phyloP scores from a whole-genome alignment of 1,139 yeast genomes.

The Barnettozyma hawaiiensis region DNA sequence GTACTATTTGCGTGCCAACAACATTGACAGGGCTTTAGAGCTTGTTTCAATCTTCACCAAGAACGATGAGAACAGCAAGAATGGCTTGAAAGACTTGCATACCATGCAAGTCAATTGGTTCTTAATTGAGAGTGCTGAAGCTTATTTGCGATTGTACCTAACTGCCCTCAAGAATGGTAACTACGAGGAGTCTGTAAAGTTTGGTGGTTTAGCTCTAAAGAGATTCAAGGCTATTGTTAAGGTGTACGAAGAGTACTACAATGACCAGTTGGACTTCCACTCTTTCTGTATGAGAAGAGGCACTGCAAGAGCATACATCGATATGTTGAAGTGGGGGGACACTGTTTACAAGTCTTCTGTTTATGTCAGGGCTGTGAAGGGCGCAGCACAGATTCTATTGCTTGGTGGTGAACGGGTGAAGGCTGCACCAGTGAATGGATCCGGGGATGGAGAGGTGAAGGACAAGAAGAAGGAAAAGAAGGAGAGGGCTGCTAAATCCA shows the following conservation, averaged over 20 bases:
- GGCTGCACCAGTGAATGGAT: constrained; percentile 17
- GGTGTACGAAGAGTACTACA: constrained; percentile 63
- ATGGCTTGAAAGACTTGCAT: constrained; percentile 84
- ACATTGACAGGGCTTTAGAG: constrained; percentile 69
- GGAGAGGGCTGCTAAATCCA: constrained; percentile 12
- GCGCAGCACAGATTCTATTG: constrained; percentile 49
- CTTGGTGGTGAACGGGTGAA: constrained; percentile 25
- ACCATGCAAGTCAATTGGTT: constrained; percentile 93
- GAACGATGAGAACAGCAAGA: constrained; percentile 58
- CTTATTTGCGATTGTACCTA: constrained; percentile 48
- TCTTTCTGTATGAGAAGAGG: constrained; percentile 89
- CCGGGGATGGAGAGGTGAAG: constrained; percentile 15
- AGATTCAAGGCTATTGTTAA: constrained; percentile 65
- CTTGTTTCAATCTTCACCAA: constrained; percentile 78
- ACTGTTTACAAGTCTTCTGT: constrained; percentile 61
- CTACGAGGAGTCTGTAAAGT: constrained; percentile 34
- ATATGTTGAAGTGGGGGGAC: constrained; percentile 79
- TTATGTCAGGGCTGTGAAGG: constrained; percentile 62
- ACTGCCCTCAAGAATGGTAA: constrained; percentile 27
- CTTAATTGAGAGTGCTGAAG: constrained; percentile 78
- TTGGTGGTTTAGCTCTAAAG: constrained; percentile 72
- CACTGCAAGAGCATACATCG: constrained; percentile 77
- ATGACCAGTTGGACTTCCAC: constrained; percentile 93
- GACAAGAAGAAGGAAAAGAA: constrained; percentile 13
- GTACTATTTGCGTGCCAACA: constrained; percentile 75